Evolutionary conservation across 139 green algal species (phyloP), one percentile per base, ranked within the genome.

Genomic region (Coccomyxa sp.): DNA sequence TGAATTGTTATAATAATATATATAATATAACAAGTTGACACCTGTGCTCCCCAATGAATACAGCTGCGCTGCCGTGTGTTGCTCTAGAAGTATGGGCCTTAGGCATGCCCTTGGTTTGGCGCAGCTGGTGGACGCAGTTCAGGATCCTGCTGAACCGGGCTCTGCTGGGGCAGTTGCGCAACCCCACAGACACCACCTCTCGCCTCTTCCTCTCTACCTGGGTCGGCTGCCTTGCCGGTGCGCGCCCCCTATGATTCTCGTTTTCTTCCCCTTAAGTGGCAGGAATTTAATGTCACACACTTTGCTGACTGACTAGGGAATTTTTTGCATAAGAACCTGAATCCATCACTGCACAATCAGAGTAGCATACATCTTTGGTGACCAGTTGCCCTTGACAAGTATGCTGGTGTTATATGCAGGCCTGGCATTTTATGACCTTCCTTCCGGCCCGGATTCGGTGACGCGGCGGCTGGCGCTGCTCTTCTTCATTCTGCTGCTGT

Each of bases 191-290:
- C 80, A 88, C 91, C 32, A 88, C 89, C 0, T 88, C 86, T 3
- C 86, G 91, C 38, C 90, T 90, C 80, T 85, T 95, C 27, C 89
- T 86, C 0, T 93, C 93, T 68, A 83, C 80, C 80, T 95, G 90
- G 89, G 88, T 95, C 17, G 88, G 87, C 25, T 45, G 91, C 21
- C 89, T 95, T 80, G 87, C 91, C 76, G 77, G 77, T 81, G 31
- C 32, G 76, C 32, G 30, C 13, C 13, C n/a, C 59, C 23, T 31
- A 13, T 25, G 14, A 9, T 77, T 28, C 21, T 38, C 68, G 13
- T 77, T 21, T 16, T 15, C 68, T 68, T 68, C 15, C 60, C 60
- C 60, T 68, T 68, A 14, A 14, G 16, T 68, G 60, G 14, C 60
- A 68, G 60, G 60, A n/a, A n/a, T n/a, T n/a, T n/a, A n/a, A n/a